Conservation (phyloP, 2,329 filamentous ascomycete species). For the Ascochyta koolunga region DNA sequence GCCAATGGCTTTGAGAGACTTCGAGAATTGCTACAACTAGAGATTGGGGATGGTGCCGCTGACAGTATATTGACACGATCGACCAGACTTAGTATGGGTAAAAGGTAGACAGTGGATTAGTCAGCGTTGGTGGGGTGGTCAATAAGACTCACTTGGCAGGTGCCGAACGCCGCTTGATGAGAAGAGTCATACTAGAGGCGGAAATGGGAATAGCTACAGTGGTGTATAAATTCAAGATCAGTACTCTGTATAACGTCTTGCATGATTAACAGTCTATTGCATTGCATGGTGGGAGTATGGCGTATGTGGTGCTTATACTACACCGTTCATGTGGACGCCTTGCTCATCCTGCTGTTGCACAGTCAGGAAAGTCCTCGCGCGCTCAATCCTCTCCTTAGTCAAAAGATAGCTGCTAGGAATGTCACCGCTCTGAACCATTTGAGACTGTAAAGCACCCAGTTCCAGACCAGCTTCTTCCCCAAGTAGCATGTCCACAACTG, state of each 20-base stretch:
- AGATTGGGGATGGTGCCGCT: neutral
- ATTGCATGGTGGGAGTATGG: neutral
- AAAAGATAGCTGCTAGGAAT: slow-evolving; percentile 49
- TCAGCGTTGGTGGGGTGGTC: slow-evolving; percentile 8
- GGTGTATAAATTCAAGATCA: neutral
- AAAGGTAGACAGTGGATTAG: neutral
- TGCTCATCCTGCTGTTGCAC: slow-evolving; percentile 42
- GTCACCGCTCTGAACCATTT: slow-evolving; percentile 42
- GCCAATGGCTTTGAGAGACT: neutral
- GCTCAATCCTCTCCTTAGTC: slow-evolving; percentile 43
- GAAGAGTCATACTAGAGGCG: neutral
- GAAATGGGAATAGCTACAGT: neutral
- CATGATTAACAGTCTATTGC: neutral
- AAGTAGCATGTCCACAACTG: slow-evolving; percentile 66
- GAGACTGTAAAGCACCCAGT: slow-evolving; percentile 28
- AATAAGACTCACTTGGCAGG: slow-evolving; percentile 1
- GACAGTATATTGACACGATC: neutral
- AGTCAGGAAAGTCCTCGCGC: slow-evolving; percentile 38
- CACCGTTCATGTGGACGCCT: slow-evolving; percentile 35
- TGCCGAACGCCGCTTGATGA: neutral
- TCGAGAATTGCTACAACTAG: no score
- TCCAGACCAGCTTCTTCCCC: slow-evolving; percentile 48
- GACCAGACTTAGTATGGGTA: neutral
- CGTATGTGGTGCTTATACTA: slow-evolving; percentile 23
- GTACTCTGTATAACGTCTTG: neutral